Evolutionary conservation across 2,329 filamentous ascomycete species (phyloP).

Genomic region (Trichophyton simii): DNA sequence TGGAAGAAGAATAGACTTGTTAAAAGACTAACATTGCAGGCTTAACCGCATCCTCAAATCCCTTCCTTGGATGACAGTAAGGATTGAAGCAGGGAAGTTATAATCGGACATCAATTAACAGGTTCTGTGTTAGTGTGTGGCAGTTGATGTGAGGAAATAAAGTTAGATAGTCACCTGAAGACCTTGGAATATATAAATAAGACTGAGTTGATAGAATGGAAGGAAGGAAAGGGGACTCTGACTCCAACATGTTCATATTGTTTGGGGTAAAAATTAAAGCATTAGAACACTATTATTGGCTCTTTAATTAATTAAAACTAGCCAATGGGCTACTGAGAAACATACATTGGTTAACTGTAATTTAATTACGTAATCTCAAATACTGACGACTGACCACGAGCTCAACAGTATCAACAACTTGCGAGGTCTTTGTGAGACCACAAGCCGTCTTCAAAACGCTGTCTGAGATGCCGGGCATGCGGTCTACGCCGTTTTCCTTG

Average conservation of each 20-base stretch:
- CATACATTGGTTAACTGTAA: no score
- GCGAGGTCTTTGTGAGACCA: not conserved
- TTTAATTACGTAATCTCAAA: not conserved
- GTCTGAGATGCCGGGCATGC: constrained; percentile 1
- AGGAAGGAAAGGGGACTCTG: not conserved
- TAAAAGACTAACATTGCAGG: not conserved
- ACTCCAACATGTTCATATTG: no score
- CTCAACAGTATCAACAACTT: not conserved
- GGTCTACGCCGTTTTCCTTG: not conserved
- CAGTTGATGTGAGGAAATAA: not conserved
- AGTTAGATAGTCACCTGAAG: no score
- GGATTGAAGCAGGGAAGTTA: not conserved
- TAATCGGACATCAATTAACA: not conserved
- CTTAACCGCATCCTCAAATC: not conserved
- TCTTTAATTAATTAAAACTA: no score
- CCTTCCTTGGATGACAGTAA: not conserved
- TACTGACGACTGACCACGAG: no score
- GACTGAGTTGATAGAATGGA: not conserved
- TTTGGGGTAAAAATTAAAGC: no score
- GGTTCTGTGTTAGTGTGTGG: not conserved
- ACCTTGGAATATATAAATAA: no score
- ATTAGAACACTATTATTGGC: no score
- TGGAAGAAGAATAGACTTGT: not conserved
- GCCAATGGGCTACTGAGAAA: no score
- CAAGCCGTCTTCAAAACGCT: not conserved